Base-by-base conservation (phyloP, 2,329 filamentous ascomycete genomes). In the Dendrostoma leiphaemia region DNA sequence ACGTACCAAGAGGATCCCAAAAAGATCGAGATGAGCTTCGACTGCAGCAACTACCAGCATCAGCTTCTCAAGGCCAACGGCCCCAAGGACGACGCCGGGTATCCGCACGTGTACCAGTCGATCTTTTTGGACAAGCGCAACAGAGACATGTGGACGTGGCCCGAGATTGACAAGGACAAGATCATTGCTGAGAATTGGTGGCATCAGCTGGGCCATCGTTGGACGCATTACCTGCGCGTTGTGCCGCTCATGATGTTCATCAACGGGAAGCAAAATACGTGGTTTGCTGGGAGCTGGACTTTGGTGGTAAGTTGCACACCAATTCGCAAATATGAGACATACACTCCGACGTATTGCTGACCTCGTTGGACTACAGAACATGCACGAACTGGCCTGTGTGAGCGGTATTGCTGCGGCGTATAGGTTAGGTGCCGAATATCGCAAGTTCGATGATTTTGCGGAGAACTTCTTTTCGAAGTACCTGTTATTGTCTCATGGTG, bases 31-130 rank as follows among this genome's bases (percentile, higher is more conserved):
- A 86, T 86, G 84, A 86, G 81, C 53, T 91, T 90, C 69, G 86
- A 91, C 67, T 88, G 85, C 70, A 86, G 84, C 34, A 88, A 89
- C 65, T 90, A 90, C 69, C 87, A 91, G 65, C 78, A 84, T 41
- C 87, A 90, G 64, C 87, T 91, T 59, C 82, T 83, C 1, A 66
- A 67, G 19, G 64, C 65, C 1, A 64, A 63, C 17, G 46, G 56
- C 9, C 34, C 60, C 1, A 37, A 63, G 0, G 54, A 54, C 5
- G 56, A 58, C 1, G 48, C 35, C 4, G 55, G 50, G n/a, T 77
- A 82, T 24, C 74, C 81, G 48, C 85, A 89, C 62, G 80, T 90
- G 15, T 90, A 88, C 65, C 86, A 91, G 60, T 85, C 81, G 8
- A 87, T 86, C 50, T 87, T 85, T 64, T 73, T 88, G 5, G 82